Evolutionary conservation across 495 filamentous ascomycete species (phyloP).

Genomic region (Alectoria sarmentosa): DNA sequence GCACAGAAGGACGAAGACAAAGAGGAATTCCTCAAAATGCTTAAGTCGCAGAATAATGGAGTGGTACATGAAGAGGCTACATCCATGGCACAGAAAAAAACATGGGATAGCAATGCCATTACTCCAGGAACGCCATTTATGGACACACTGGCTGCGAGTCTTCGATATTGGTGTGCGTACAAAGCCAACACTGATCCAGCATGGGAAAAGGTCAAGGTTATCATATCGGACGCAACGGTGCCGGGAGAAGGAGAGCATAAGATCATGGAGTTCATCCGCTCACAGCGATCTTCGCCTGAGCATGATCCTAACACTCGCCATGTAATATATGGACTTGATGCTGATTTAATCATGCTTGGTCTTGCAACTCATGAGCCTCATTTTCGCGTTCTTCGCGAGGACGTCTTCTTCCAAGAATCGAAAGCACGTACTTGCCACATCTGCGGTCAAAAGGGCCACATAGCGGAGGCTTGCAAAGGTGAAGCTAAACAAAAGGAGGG

Average conservation of each 20-base stretch:
- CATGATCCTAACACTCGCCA: slow-evolving; percentile 96
- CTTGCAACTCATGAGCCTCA: slow-evolving; percentile 95
- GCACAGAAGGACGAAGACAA: slow-evolving; percentile 91
- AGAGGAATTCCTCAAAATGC: slow-evolving; percentile 72
- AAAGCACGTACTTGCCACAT: slow-evolving; percentile 73
- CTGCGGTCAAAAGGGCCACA: slow-evolving; percentile 87
- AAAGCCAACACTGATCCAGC: slow-evolving; percentile 95
- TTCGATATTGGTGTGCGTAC: slow-evolving; percentile 93
- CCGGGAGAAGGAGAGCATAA: slow-evolving; percentile 99
- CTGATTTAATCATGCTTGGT: slow-evolving; percentile 98
- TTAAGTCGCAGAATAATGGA: slow-evolving; percentile 63
- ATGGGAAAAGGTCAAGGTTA: slow-evolving; percentile 95
- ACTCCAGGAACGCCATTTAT: slow-evolving; percentile 98
- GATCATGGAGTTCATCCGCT: slow-evolving; percentile 97
- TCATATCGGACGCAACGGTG: slow-evolving; percentile 96
- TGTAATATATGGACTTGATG: slow-evolving; percentile 93
- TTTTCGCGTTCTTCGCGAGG: slow-evolving; percentile 94
- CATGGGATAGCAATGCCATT: slow-evolving; percentile 97
- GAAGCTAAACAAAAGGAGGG: slow-evolving; percentile 77
- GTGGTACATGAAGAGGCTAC: slow-evolving; percentile 51
- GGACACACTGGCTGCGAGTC: slow-evolving; percentile 85
- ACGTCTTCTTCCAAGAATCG: slow-evolving; percentile 87
- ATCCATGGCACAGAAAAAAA: slow-evolving; percentile 71
- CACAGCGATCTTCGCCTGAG: slow-evolving; percentile 79
- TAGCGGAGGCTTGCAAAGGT: slow-evolving; percentile 73